Base-by-base conservation (phyloP, 2,329 filamentous ascomycete genomes). In the Alternaria atra region DNA sequence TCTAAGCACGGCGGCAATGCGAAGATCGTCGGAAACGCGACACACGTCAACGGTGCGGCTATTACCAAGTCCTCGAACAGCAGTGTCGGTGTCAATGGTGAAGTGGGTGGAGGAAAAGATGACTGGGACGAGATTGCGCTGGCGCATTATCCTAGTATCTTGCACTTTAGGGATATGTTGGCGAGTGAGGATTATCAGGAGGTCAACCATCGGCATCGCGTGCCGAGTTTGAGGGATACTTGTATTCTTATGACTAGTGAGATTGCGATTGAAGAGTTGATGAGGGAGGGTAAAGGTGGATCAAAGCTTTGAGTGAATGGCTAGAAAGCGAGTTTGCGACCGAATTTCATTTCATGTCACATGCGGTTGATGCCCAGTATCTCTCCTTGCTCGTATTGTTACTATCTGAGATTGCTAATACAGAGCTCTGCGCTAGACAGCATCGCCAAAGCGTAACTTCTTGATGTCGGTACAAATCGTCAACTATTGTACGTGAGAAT, bases 121-220 rank as follows among this genome's bases (percentile, higher is more conserved):
- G 69, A 71, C 32, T 90, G 88, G 87, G 85, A 90, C 72, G 87
- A 90, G 75, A 82, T 90, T 62, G 87, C 87, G 0, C 79, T 90
- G 43, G 88, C 87, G 56, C 87, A 89, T 77, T 90, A 90, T 74
- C 87, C 88, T 3, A 87, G 83, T 52, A 84, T 89, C 35, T 64
- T 74, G 62, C 87, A 90, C 73, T 90, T 90, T 69, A 84, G 84
- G 43, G 86, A 88, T 70, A 89, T 89, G 86, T 70, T 87, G 43
- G 82, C 79, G 1, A 83, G 83, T 43, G 79, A 82, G 67, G 86
- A 88, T 68, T 89, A 88, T 73, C 86, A 88, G 77, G 80, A 76
- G 39, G 85, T 86, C 6, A 89, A 89, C 75, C 77, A 82, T 52
- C 82, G 77, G 70, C 78, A 82, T 69, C 77, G 87, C 29, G 75